Evolutionary conservation across 2,329 filamentous ascomycete genomes (phyloP), one percentile per base, ranked within the genome.

Genomic region (Teratosphaeria viscida): DNA sequence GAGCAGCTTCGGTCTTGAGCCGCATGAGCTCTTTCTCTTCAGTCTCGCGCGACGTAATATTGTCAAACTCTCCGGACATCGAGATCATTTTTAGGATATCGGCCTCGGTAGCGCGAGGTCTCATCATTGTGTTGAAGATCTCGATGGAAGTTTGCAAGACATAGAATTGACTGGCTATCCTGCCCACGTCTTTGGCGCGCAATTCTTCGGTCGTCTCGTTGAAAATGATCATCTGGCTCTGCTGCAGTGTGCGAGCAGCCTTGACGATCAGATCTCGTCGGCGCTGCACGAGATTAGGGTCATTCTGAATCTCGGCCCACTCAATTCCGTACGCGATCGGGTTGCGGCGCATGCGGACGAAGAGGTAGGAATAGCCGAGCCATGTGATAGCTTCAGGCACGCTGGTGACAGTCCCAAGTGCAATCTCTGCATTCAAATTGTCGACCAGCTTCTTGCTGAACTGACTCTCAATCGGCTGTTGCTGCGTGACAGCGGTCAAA

Each of bases 211-310:
- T 99, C 19, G 81, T 84, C 70, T 97, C 94, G 65, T 99, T 96
- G 78, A 92, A 99, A 59, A 99, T 94, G 68, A 99, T 94, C 95
- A 99, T 99, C 75, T 99, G 94, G 66, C 90, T 95, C 70, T 92
- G 83, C 70, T 96, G 92, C 52, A 99, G 77, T 5, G 90, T 89
- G 52, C 86, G 82, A 0, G 94, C 94, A 27, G 94, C 94, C 67
- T 95, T 87, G 53, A 95, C 91, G 58, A 94, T 88, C 57, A 99
- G 79, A 64, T 94, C 86, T 2, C 92, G 85, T 57, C 94, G 85
- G 65, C 92, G 82, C 69, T 94, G 88, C 1, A 96, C 90, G 29
- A 99, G 81, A 61, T 85, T 86, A 0, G 91, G 92, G 68, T 99
- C 94, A 66, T 97, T 89, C 35, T 86, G 81, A 58, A 90, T 88